Evolutionary conservation across 2,329 filamentous ascomycete species (phyloP), one percentile per base, ranked within the genome.

Genomic region (Lachnum nothofagi): DNA sequence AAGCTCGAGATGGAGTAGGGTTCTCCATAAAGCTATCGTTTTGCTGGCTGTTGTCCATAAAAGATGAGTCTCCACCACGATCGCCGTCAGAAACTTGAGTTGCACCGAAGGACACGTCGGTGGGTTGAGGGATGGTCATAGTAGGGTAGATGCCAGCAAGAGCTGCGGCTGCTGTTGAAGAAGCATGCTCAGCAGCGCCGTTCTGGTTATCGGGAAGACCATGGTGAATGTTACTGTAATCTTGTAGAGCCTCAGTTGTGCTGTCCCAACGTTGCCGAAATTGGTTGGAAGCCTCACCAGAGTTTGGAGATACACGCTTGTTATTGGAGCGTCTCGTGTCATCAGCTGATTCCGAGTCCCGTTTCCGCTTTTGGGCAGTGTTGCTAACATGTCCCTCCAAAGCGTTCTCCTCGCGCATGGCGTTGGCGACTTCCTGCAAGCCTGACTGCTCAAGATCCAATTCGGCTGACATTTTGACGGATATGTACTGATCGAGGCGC

Each of bases 121-220:
- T 79, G 8, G 75, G 70, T 63, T 77, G 74, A 12, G 76, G 76
- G 17, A 78, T 73, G 12, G 72, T 77, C 75, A 80, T 79, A 49
- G 72, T 72, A 44, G 65, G 65, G 60, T 77, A 78, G 48, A 66
- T 62, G 38, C 65, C 63, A 38, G 59, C 61, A 33, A 65, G 55
- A 31, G 64, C 63, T 46, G 81, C 81, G 17, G 78, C 79, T 42
- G 81, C 80, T 34, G 81, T 83, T 41, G 82, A 81, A 56, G 70
- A 73, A 44, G 71, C 68, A 63, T 65, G 73, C 62, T 70, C 72
- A 48, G 72, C 67, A 37, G 75, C 68, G 47, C 76, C 76, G 55
- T 79, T 81, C 53, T 78, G 76, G 41, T 73, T 70, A 8, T 71
- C 72, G 33, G 73, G 68, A 40, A 57, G 51, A 33, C 53, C 51